A percentile compares a stretch with the other conserved stretches of the same genome.
Conservation (phyloP, 2,329 filamentous ascomycete genomes). For the Zasmidium angulare region DNA sequence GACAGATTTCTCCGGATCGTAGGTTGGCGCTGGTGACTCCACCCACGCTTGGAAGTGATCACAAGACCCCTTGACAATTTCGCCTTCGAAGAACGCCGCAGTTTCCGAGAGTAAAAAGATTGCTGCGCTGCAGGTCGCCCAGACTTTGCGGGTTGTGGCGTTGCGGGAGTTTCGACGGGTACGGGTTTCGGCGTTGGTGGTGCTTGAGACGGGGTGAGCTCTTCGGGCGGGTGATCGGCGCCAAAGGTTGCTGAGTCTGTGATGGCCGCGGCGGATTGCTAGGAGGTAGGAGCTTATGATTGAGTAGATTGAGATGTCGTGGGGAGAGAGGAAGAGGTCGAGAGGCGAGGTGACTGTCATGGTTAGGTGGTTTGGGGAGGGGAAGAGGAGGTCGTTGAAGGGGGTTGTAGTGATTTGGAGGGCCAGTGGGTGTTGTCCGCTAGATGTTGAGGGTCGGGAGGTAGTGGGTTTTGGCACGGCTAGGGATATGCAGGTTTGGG, state of each 20-base stretch:
- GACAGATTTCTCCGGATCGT: constrained; percentile 3
- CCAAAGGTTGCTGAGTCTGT: constrained; percentile 83
- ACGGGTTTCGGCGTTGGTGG: constrained; percentile 62
- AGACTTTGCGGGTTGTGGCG: constrained; percentile 73
- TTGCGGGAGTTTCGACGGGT: constrained; percentile 63
- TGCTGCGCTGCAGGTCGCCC: constrained; percentile 85
- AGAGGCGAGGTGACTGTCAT: constrained; percentile 75
- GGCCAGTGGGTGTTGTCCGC: constrained; percentile 33
- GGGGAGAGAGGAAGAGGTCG: constrained; percentile 78
- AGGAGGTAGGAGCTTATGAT: constrained; percentile 85
- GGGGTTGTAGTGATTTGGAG: constrained; percentile 50
- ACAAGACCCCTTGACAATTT: constrained; percentile 81
- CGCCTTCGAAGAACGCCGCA: constrained; percentile 84
- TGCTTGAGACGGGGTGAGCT: constrained; percentile 64
- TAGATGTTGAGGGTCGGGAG: constrained; percentile 42
- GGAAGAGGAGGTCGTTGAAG: constrained; percentile 81
- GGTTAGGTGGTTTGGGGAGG: constrained; percentile 68
- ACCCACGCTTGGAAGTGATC: constrained; percentile 74
- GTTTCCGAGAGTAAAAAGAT: constrained; percentile 88
- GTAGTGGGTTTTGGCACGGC: constrained; percentile 53
- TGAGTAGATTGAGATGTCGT: constrained; percentile 78
- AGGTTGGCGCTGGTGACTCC: constrained; percentile 10
- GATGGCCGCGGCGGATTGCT: constrained; percentile 79
- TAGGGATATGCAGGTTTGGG: constrained; percentile 72
- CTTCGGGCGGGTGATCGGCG: constrained; percentile 77